Percentiles rank a stretch among this genome's conserved stretches.
phyloP scores from a whole-genome alignment of 225 moss, liverwort and hornwort genomes.

The Antitrichia curtipendula region DNA sequence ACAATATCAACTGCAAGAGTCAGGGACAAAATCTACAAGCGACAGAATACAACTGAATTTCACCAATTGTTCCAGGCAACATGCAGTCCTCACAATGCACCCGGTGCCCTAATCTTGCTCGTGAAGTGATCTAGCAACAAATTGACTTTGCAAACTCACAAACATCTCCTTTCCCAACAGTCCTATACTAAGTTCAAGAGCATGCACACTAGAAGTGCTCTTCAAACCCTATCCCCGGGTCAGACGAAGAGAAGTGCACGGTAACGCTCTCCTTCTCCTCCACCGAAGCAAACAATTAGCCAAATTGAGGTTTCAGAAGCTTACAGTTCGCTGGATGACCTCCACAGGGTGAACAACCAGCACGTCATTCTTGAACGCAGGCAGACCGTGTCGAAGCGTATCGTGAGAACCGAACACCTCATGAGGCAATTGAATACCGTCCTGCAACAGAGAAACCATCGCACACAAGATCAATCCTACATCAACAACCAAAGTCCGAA shows the following conservation, averaged over 20 bases:
- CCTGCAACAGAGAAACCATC: neutral
- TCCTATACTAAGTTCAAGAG: neutral
- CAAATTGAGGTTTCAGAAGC: neutral
- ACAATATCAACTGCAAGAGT: neutral
- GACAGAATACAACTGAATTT: neutral
- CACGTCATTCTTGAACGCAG: constrained; percentile 67
- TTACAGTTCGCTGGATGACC: constrained; percentile 65
- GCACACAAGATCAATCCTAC: neutral
- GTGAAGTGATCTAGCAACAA: neutral
- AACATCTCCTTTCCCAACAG: neutral
- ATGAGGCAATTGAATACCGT: constrained; percentile 51
- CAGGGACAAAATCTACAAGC: neutral
- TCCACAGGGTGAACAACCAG: constrained; percentile 56
- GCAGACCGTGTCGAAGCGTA: constrained; percentile 68
- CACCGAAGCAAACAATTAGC: neutral
- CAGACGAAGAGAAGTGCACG: neutral
- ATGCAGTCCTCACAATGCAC: neutral
- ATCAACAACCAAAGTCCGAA: neutral
- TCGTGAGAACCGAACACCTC: constrained; percentile 76
- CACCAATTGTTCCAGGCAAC: neutral
- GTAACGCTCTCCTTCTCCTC: neutral
- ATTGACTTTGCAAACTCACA: neutral
- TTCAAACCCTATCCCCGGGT: neutral
- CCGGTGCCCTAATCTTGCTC: neutral
- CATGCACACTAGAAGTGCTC: neutral